phyloP scores from a whole-genome alignment of 2,329 filamentous ascomycete species.

The Fusarium sp. region DNA sequence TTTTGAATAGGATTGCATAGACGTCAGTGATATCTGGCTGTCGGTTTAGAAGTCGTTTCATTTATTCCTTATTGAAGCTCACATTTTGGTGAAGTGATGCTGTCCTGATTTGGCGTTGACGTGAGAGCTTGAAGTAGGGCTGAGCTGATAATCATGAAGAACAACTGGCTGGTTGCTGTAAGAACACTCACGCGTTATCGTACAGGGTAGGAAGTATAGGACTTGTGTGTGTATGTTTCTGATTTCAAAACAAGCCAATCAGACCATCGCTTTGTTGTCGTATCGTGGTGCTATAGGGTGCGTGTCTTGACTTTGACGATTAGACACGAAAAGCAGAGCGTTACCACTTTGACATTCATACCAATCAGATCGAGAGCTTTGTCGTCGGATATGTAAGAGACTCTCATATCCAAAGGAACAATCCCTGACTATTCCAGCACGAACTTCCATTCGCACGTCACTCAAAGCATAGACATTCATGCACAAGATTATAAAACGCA shows the following conservation, averaged over 20 bases:
- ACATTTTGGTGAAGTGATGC: background rate
- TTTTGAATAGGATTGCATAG: constrained; percentile 34
- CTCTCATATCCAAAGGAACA: background rate
- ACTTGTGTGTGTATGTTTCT: too few species aligned
- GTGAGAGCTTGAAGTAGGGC: background rate
- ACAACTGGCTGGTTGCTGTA: too few species aligned
- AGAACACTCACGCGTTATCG: too few species aligned
- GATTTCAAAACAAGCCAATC: too few species aligned
- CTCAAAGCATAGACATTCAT: constrained; percentile 10
- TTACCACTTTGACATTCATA: background rate
- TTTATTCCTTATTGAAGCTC: constrained; percentile 7
- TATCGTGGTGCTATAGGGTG: background rate
- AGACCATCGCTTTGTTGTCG: background rate
- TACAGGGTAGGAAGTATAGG: too few species aligned
- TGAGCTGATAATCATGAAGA: background rate
- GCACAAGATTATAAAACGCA: constrained; percentile 1
- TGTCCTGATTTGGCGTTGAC: background rate
- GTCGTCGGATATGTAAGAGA: background rate
- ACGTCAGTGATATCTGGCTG: constrained; percentile 25
- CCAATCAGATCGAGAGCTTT: background rate
- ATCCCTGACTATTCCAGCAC: background rate
- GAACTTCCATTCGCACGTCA: background rate
- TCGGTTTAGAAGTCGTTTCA: constrained; percentile 29
- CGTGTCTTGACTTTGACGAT: background rate
- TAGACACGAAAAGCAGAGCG: background rate